Conservation (phyloP, 805 yeast genomes). For the Ogataea neopini region DNA sequence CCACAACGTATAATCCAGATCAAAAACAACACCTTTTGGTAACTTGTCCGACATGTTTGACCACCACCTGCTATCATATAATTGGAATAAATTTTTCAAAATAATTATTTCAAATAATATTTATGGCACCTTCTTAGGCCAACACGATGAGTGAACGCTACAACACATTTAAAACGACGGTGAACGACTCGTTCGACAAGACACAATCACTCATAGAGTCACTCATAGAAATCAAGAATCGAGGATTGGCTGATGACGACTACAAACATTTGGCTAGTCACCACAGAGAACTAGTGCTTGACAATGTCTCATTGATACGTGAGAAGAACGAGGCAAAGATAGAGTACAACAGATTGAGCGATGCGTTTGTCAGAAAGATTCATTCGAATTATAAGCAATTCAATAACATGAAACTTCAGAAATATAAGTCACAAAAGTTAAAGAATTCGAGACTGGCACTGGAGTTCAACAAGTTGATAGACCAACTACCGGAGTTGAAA, state of each 20-base stretch:
- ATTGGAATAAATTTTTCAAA: too few relatives aligned
- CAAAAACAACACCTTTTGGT: slow-evolving; percentile 67
- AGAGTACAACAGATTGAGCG: slow-evolving; percentile 18
- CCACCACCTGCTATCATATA: too few relatives aligned
- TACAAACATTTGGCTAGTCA: slow-evolving; percentile 13
- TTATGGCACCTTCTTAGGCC: too few relatives aligned
- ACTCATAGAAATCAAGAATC: slow-evolving; percentile 9
- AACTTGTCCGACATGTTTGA: too few relatives aligned
- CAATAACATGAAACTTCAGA: slow-evolving; percentile 20
- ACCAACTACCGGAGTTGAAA: slow-evolving; percentile 25
- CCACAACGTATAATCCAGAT: slow-evolving; percentile 78
- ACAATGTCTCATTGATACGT: slow-evolving; percentile 20
- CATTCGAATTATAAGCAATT: slow-evolving; percentile 20
- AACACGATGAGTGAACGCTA: too few relatives aligned
- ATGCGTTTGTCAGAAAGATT: slow-evolving; percentile 15
- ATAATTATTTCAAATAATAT: too few relatives aligned
- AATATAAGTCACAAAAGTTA: slow-evolving; percentile 22
- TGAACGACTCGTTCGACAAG: slow-evolving; percentile 24
- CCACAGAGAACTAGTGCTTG: slow-evolving; percentile 22
- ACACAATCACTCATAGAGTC: slow-evolving; percentile 13
- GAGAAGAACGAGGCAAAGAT: slow-evolving; percentile 24
- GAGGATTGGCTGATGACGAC: slow-evolving; percentile 5
- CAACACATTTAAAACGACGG: slow-evolving; percentile 10
- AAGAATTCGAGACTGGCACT: slow-evolving; percentile 19
- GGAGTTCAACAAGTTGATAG: slow-evolving; percentile 18